These are phyloP conservation scores for Trifolium fragiferum DNA, from an alignment of 306 rosid genomes.

Conservation along the genomic window DNA sequence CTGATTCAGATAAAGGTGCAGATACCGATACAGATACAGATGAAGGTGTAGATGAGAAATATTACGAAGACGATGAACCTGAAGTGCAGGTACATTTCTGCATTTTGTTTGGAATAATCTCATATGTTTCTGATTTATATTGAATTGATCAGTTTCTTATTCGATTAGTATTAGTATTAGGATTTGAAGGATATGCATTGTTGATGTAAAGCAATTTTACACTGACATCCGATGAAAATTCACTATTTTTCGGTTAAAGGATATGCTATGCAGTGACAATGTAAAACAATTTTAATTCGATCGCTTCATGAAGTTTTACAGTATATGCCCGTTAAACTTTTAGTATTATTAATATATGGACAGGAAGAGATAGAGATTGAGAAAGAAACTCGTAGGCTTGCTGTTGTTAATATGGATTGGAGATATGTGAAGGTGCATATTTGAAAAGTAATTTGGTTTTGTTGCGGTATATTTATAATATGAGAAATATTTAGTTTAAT, in stretches of 20 bases:
- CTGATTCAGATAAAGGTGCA: slow-evolving; percentile 27
- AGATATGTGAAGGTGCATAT: slow-evolving; percentile 72
- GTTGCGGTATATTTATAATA: not conserved
- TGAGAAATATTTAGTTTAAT: not conserved
- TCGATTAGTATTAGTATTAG: slow-evolving; percentile 1
- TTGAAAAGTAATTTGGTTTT: not conserved
- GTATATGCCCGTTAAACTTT: not conserved
- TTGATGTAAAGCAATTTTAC: not conserved
- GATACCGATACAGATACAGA: slow-evolving; percentile 46
- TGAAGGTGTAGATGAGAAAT: slow-evolving; percentile 47
- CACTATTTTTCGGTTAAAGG: not conserved
- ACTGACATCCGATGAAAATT: too few relatives aligned
- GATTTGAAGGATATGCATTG: not conserved
- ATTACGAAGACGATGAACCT: slow-evolving; percentile 49
- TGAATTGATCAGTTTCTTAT: not conserved
- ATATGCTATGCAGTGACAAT: not conserved
- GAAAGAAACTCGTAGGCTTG: slow-evolving; percentile 75
- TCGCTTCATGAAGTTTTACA: too few relatives aligned
- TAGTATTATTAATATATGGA: not conserved
- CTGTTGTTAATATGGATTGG: slow-evolving; percentile 94
- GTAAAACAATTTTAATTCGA: not conserved
- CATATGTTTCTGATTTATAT: not conserved
- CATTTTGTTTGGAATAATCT: not conserved
- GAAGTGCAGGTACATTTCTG: slow-evolving; percentile 51
- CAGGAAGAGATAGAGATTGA: slow-evolving; percentile 72